Evolutionary conservation across 2,329 filamentous ascomycete species (phyloP), one percentile per base, ranked within the genome.

Genomic region (Epichloe sp.): DNA sequence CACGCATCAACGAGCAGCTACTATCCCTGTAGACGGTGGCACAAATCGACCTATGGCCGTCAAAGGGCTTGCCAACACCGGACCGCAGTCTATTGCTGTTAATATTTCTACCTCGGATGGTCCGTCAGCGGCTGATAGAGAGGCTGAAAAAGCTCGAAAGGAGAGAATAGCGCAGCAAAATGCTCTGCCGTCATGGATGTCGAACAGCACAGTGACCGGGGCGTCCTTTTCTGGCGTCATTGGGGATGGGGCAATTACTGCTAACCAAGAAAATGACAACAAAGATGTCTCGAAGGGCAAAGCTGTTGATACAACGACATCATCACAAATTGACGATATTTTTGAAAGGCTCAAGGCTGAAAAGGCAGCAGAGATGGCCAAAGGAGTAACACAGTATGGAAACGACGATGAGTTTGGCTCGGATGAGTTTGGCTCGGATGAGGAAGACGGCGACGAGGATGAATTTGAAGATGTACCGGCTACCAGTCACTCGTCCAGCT

Each of bases 101-200:
- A 82, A 78, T 52, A 83, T 88, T 54, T 83, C 82, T 17, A 79
- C 80, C 8, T 76, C 75, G 21, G 78, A 80, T 47, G 82, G 83
- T 12, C 81, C 77, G 5, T 79, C 80, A 11, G 82, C 83, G 57
- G 83, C 82, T 48, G 81, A 85, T 59, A 78, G 78, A 62, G 77
- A 78, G 37, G 80, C 79, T 36, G 83, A 86, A 59, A 73, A 76
- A 52, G 76, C 74, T n/a, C 74, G 76, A 44, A 83, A 82, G 62
- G 82, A 83, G 60, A 79, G 80, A 64, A 72, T 82, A 55, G 79
- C 81, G 2, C 71, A 74, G 57, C 81, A 86, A 61, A 88, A 88
- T 61, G 81, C 79, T 7, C 67, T 88, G 54, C 85, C 85, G 2
- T 69, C 75, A 8, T 88, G 85, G 82, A 85, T 87, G 68, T 79